Base-by-base conservation (phyloP, 345 rosid species). In the Kernera saxatilis region DNA sequence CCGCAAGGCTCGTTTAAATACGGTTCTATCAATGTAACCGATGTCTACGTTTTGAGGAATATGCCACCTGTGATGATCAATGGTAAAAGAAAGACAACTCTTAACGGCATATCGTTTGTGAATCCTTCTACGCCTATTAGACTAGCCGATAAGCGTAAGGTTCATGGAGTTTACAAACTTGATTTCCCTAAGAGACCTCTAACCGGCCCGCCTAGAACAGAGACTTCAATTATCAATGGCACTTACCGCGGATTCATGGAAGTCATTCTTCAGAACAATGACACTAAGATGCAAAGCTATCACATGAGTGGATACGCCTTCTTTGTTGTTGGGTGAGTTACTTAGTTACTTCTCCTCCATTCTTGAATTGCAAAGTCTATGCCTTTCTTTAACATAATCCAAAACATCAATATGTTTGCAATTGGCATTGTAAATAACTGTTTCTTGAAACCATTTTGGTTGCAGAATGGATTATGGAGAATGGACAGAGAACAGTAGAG, bases 391-490 rank as follows among this genome's bases (percentile, higher is more conserved):
- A 37, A 40, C 59, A 22, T 49, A 48, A 46, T 19, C 41, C 19
- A 21, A 35, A 46, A 17, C 14, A 15, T 40, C 6, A 25, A 36
- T 50, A 23, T 35, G 11, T 65, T 10, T 6, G 25, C 3, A 14
- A 17, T 14, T 37, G 12, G 37, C 61, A 10, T 27, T 19, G 33
- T 26, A 27, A 6, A 3, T 12, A 55, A 43, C 30, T 52, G 52
- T 19, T 54, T 55, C 55, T 27, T 55, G 30, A 17, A n/a, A 40
- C 19, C 0, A 0, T 2, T 63, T 68, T 69, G 50, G 5, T 59
- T 81, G 78, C 82, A 94, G 98, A 68, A 92, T 95, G 99, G 99
- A 95, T 75, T 92, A 83, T 46, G 99, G 99, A 36, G 98, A 92
- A 61, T 95, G 98, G 99, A 82, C 96, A 10, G 94, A 95, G 50